Conservation (phyloP, 176 grass and related monocot genomes). For the Oryza officinalis region DNA sequence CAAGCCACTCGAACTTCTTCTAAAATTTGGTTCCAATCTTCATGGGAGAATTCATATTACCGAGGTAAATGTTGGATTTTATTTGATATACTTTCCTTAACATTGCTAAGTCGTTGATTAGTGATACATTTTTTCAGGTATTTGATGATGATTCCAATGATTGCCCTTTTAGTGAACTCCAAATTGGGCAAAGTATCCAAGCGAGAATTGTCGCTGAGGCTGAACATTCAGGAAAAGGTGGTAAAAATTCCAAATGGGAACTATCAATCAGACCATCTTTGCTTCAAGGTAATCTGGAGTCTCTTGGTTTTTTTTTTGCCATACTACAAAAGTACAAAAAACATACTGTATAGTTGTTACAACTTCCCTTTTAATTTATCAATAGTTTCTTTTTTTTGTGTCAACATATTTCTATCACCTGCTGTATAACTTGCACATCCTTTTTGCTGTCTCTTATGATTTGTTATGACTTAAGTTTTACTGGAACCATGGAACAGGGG, state of each 20-base stretch:
- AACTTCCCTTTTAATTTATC: neutral
- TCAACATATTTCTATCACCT: neutral
- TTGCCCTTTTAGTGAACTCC: slow-evolving; percentile 68
- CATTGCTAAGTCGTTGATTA: slow-evolving; percentile 33
- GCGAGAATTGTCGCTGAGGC: slow-evolving; percentile 70
- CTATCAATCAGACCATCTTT: slow-evolving; percentile 84
- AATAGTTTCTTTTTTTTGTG: neutral
- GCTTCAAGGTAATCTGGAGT: slow-evolving; percentile 42
- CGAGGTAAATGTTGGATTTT: slow-evolving; percentile 57
- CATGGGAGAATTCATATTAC: slow-evolving; percentile 88
- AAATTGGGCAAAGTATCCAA: slow-evolving; percentile 62
- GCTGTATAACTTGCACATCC: neutral
- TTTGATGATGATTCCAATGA: slow-evolving; percentile 60
- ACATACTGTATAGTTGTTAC: neutral
- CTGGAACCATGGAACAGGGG: slow-evolving; percentile 40
- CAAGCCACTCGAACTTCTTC: slow-evolving; percentile 76
- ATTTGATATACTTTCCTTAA: slow-evolving; percentile 29
- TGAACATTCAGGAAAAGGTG: slow-evolving; percentile 55
- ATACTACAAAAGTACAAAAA: neutral
- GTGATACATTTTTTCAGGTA: slow-evolving; percentile 50
- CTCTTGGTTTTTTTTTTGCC: slow-evolving; percentile 18
- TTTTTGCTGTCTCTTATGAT: slow-evolving; percentile 32
- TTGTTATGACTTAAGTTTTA: slow-evolving; percentile 21
- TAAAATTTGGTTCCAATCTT: slow-evolving; percentile 71
- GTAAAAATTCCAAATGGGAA: slow-evolving; percentile 70